A percentile compares a stretch with the other conserved stretches of the same genome.
These are phyloP conservation scores for Neurospora cerealis DNA, from an alignment of 495 filamentous ascomycete species.

Conservation along the genomic window DNA sequence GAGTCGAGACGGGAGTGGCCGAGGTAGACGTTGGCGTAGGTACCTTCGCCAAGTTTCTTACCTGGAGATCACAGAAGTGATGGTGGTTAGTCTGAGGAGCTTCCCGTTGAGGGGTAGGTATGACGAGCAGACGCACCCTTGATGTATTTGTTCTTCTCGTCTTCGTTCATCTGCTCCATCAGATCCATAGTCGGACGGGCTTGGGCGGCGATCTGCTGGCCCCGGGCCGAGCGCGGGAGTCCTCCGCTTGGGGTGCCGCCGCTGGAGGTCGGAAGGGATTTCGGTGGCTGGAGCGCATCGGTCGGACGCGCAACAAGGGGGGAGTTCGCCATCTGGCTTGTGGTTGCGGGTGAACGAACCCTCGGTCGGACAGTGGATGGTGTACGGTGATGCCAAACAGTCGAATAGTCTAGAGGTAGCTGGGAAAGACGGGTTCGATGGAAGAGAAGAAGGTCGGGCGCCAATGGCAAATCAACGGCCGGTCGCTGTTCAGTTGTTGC, in stretches of 20 bases:
- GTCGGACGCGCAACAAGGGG: conserved; percentile 15
- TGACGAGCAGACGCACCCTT: conserved; percentile 48
- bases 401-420: not conserved
- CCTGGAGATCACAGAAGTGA: conserved; percentile 32
- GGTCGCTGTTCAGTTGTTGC: not conserved
- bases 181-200: conserved; percentile 42
- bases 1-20: conserved; percentile 65
- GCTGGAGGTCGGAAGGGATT: conserved; percentile 14
- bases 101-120: no score
- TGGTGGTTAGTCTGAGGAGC: not conserved
- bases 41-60: conserved; percentile 89
- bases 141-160: conserved; percentile 76
- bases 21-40: conserved; percentile 90
- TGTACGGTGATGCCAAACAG: not conserved
- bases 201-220: conserved; percentile 4
- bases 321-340: conserved; percentile 29
- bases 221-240: conserved; percentile 3
- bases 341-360: not conserved
- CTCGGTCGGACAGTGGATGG: not conserved
- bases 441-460: not conserved
- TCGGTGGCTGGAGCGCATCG: conserved; percentile 8
- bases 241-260: conserved; percentile 13
- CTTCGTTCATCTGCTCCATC: conserved; percentile 80
- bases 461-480: not conserved
- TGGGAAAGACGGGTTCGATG: not conserved